Evolutionary conservation across 371 early-diverging fungal species (phyloP).

Genomic region (Nematocida parisii): DNA sequence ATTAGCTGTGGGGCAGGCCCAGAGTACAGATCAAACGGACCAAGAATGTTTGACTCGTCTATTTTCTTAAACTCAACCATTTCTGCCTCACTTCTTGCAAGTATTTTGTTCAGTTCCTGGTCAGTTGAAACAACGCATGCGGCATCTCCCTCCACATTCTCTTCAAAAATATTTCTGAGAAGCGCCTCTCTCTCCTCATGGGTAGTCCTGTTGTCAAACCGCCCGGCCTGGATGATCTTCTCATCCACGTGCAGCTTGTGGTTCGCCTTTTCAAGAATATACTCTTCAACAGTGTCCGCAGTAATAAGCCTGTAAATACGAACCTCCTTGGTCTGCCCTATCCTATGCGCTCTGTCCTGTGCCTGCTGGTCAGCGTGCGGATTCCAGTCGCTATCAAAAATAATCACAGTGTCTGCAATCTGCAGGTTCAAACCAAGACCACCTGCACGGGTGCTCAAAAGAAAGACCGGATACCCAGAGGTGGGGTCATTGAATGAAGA

Average conservation of each 20-base stretch:
- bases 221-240: slow-evolving; percentile 54
- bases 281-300: slow-evolving; percentile 50
- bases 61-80: slow-evolving; percentile 18
- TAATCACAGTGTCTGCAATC: slow-evolving; percentile 43
- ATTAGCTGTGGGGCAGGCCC: slow-evolving; percentile 35
- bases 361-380: slow-evolving; percentile 54
- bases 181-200: slow-evolving; percentile 57
- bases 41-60: slow-evolving; percentile 32
- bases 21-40: slow-evolving; percentile 18
- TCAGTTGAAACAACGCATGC: slow-evolving; percentile 19
- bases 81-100: slow-evolving; percentile 52
- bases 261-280: slow-evolving; percentile 24
- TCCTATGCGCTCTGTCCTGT: slow-evolving; percentile 41
- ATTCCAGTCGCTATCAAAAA: slow-evolving; percentile 55
- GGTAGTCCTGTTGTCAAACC: slow-evolving; percentile 55
- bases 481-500: slow-evolving; percentile 30
- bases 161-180: slow-evolving; percentile 49
- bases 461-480: slow-evolving; percentile 21
- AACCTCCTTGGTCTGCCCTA: slow-evolving; percentile 42
- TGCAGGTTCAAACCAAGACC: slow-evolving; percentile 50
- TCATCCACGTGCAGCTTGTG: slow-evolving; percentile 55
- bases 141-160: slow-evolving; percentile 23
- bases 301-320: slow-evolving; percentile 37
- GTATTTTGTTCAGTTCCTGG: slow-evolving; percentile 38
- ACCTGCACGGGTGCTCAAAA: slow-evolving; percentile 45